Conservation (phyloP, 371 early-diverging fungal genomes). For the Chytridiales sp. region DNA sequence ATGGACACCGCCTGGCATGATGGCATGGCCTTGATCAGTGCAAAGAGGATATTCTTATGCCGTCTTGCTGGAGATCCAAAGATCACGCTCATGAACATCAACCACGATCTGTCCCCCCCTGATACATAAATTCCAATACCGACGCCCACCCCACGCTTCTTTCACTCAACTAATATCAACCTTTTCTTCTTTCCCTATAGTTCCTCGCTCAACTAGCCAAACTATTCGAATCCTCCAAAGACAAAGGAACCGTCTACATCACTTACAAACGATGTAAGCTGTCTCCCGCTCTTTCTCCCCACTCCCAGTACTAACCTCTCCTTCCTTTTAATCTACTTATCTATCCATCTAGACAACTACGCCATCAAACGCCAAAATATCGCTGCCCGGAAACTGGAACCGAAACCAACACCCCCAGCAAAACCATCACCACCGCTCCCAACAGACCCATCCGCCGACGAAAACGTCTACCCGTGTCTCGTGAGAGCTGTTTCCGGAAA, state of each 20-base stretch:
- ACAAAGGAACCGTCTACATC: conserved; percentile 39
- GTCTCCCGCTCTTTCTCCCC: not conserved
- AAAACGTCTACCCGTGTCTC: conserved; percentile 39
- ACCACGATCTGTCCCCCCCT: too few relatives aligned
- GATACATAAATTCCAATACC: too few relatives aligned
- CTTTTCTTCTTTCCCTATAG: too few relatives aligned
- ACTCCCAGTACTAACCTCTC: not conserved
- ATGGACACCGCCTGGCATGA: too few relatives aligned
- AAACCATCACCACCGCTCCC: not conserved
- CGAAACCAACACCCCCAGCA: not conserved
- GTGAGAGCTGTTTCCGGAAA: conserved; percentile 39
- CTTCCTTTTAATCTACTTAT: not conserved
- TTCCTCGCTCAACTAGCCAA: conserved; percentile 35
- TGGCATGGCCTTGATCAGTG: too few relatives aligned
- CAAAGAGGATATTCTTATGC: too few relatives aligned
- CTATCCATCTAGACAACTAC: not conserved
- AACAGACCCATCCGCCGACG: conserved; percentile 11
- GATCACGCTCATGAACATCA: too few relatives aligned
- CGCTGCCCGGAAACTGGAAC: not conserved
- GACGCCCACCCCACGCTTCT: too few relatives aligned
- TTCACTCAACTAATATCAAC: too few relatives aligned
- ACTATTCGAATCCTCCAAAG: conserved; percentile 34
- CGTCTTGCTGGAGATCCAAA: too few relatives aligned
- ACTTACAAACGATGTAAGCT: conserved; percentile 48
- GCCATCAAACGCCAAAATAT: not conserved